Evolutionary conservation across 108 stramenopile species (phyloP).

Genomic region (Pseudonitzschia pungens): DNA sequence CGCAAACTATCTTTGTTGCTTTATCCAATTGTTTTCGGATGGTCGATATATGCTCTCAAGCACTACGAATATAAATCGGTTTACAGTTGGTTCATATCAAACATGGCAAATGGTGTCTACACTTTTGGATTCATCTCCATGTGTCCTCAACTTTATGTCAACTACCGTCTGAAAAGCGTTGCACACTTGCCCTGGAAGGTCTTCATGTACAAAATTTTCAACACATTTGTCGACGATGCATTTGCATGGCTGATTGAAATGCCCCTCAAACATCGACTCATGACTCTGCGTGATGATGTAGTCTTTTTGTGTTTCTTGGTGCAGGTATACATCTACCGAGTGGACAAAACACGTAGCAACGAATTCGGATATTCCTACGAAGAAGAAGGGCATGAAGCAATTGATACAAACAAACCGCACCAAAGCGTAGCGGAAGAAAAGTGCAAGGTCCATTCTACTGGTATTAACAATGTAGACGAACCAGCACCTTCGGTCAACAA

Average conservation of each 20-base stretch:
- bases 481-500: not conserved
- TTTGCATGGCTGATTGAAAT: conserved; percentile 65
- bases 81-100: conserved; percentile 50
- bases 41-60: conserved; percentile 40
- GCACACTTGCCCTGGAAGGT: conserved; percentile 67
- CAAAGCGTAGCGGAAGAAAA: not conserved
- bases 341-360: conserved; percentile 51
- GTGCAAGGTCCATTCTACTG: not conserved
- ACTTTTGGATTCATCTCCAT: conserved; percentile 61
- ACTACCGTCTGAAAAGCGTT: conserved; percentile 66
- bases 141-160: conserved; percentile 70
- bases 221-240: conserved; percentile 62
- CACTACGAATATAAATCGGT: conserved; percentile 40
- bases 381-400: conserved; percentile 7
- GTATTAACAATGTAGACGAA: not conserved
- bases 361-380: conserved; percentile 57
- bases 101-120: conserved; percentile 53
- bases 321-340: conserved; percentile 52
- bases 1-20: conserved; percentile 34
- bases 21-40: conserved; percentile 46
- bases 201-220: conserved; percentile 67
- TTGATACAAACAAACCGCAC: not conserved
- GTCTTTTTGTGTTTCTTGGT: conserved; percentile 53
- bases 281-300: conserved; percentile 65
- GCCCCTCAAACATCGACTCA: conserved; percentile 57